Conservation (phyloP, 2,329 filamentous ascomycete genomes). For the Exophiala sp. region DNA sequence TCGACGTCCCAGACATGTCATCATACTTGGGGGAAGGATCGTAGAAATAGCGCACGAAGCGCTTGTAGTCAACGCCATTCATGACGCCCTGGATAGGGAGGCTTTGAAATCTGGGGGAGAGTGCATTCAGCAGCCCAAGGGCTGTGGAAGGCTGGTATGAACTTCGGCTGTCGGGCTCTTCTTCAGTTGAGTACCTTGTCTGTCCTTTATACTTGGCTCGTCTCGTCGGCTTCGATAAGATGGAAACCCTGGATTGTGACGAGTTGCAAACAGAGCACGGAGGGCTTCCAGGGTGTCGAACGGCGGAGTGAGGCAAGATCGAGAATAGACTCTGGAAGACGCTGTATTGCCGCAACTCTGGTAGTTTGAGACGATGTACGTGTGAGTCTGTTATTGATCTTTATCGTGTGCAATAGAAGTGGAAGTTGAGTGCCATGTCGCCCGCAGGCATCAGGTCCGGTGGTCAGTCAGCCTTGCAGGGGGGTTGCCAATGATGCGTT, state of each 20-base stretch:
- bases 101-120: constrained; percentile 20
- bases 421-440: not conserved
- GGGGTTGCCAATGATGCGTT: not conserved
- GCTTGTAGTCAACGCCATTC: constrained; percentile 71
- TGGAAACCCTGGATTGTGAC: constrained; percentile 7
- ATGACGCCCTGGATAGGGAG: constrained; percentile 39
- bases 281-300: constrained; percentile 17
- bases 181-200: not conserved
- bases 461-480: constrained; percentile 2
- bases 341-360: not conserved
- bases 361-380: not conserved
- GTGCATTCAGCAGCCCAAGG: constrained; percentile 20
- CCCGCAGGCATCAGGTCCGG: constrained; percentile 2
- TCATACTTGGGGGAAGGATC: constrained; percentile 86
- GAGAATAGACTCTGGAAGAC: not conserved
- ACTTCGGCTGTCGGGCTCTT: not conserved
- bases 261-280: constrained; percentile 20
- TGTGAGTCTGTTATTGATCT: not conserved
- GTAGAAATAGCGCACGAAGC: constrained; percentile 87
- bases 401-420: constrained; percentile 1
- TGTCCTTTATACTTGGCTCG: not conserved
- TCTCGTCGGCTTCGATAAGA: constrained; percentile 5
- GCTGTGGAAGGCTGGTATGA: constrained; percentile 2
- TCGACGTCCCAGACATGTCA: constrained; percentile 60
- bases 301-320: too few species aligned